phyloP scores from a whole-genome alignment of 2,329 filamentous ascomycete genomes.

The Blastomyces parvus region DNA sequence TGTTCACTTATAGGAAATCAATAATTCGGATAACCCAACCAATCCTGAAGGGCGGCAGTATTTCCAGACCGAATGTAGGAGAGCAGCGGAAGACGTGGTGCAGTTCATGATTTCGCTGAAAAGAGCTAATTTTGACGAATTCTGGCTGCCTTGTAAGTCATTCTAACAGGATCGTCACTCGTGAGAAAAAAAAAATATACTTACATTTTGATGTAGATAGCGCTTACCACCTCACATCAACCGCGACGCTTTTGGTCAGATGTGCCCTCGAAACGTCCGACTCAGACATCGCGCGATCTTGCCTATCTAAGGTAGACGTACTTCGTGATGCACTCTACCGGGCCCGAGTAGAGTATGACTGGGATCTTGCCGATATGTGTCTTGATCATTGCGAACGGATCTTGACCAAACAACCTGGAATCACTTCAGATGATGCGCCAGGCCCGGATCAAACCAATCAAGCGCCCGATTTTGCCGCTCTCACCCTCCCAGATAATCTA shows the following conservation, averaged over 20 bases:
- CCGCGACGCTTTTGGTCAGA: conserved; percentile 44
- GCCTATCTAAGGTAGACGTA: conserved; percentile 40
- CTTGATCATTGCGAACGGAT: conserved; percentile 42
- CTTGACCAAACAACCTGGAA: conserved; percentile 32
- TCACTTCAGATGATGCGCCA: conserved; percentile 14
- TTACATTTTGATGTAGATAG: conserved; percentile 28
- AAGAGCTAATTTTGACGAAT: conserved; percentile 42
- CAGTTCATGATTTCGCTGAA: conserved; percentile 42
- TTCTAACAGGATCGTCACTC: conserved; percentile 7
- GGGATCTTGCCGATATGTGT: conserved; percentile 48
- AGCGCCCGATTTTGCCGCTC: conserved; percentile 24
- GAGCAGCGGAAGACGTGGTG: conserved; percentile 39
- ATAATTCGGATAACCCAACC: conserved; percentile 32
- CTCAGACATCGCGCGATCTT: conserved; percentile 36
- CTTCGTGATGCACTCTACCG: conserved; percentile 41
- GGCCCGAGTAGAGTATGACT: conserved; percentile 42
- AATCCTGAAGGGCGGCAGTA: conserved; percentile 41
- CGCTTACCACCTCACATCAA: conserved; percentile 45
- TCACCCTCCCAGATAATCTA: conserved; percentile 35
- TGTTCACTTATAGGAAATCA: conserved; percentile 29
- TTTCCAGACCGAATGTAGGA: conserved; percentile 39
- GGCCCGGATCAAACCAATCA: conserved; percentile 10
- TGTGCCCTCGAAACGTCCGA: conserved; percentile 45
- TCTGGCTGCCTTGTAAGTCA: conserved; percentile 42
- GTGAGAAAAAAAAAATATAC: not conserved